Evolutionary conservation across 352 stramenopile species (phyloP).

Genomic region (Globisporangium echinulatum): DNA sequence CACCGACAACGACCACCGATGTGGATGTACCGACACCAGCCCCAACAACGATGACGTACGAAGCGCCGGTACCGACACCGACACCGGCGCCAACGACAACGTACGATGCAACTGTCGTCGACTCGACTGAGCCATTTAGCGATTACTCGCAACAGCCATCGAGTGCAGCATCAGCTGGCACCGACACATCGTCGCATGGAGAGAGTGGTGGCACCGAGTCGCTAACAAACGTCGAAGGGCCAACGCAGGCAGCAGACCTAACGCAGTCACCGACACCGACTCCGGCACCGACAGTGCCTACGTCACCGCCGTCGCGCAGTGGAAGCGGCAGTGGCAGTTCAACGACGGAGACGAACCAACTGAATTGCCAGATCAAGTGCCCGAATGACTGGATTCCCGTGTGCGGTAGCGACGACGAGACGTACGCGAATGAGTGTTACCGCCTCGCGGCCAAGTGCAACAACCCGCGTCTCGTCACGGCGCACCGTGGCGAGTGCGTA

Average conservation of each 20-base stretch:
- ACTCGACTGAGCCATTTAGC: no score
- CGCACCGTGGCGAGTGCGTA: conserved; percentile 24
- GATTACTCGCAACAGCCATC: no score
- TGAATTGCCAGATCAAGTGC: conserved; percentile 9
- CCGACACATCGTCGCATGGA: no score
- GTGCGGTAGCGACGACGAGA: conserved; percentile 7
- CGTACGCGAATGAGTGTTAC: conserved; percentile 38
- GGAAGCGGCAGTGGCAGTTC: not conserved
- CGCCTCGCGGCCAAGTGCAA: conserved; percentile 40
- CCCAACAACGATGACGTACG: no score
- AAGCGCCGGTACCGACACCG: not conserved
- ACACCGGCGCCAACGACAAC: not conserved
- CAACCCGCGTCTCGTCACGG: conserved; percentile 34
- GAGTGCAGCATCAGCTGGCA: no score
- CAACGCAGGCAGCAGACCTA: not conserved
- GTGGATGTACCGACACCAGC: not conserved
- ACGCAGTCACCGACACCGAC: not conserved
- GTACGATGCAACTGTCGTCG: not conserved
- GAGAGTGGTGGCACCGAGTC: no score
- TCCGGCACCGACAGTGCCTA: not conserved
- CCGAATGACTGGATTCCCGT: conserved; percentile 3
- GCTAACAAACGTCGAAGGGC: no score
- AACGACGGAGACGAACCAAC: no score
- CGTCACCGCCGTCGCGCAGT: not conserved
- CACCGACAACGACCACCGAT: no score